Evolutionary conservation across 371 early-diverging fungal species (phyloP), one percentile per base, ranked within the genome.

Genomic region (Massospora cicadina): DNA sequence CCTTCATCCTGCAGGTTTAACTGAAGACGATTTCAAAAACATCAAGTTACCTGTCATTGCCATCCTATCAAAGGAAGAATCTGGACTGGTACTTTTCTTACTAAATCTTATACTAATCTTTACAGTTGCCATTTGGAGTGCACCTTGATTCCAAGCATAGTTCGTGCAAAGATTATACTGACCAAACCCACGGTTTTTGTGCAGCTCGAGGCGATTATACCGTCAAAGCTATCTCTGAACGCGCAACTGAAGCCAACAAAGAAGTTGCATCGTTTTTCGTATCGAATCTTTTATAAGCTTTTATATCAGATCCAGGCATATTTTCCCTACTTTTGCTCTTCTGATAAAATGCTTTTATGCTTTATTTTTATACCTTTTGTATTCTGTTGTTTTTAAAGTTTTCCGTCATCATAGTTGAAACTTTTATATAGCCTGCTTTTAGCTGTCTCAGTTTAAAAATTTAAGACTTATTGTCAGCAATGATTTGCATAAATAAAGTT

Each of bases 161-260:
- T 43, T 5, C 43, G 5, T 43, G 43, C 43, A 43, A 17, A 43
- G 77, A 81, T 54, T 87, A 84, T 66, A 80, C 81, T 68, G 84
- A 85, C 65, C 78, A 80, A 75, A 71, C 55, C 66, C 88, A 87
- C 58, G 88, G 86, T 31, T 87, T 85, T 73, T 80, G 79, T 69
- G 84, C 80, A 60, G 76, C 85, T 55, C 77, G 86, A 65, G 82
- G 81, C 54, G 78, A 86, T 68, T 87, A 72, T 71, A 55, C 65
- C 1, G 71, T 83, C 28, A 73, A 74, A 65, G 55, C 73, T 7
- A 75, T 75, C 66, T 74, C 66, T 10, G 72, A 80, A 68, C 65
- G 81, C 61, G 77, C 76, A 10, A 76, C 70, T 55, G 80, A 80
- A 67, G 81, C 76, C 13, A 75, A 82, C 26, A 69, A 74, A 55